Conservation (phyloP, 345 rosid genomes). For the Passiflora organensis region DNA sequence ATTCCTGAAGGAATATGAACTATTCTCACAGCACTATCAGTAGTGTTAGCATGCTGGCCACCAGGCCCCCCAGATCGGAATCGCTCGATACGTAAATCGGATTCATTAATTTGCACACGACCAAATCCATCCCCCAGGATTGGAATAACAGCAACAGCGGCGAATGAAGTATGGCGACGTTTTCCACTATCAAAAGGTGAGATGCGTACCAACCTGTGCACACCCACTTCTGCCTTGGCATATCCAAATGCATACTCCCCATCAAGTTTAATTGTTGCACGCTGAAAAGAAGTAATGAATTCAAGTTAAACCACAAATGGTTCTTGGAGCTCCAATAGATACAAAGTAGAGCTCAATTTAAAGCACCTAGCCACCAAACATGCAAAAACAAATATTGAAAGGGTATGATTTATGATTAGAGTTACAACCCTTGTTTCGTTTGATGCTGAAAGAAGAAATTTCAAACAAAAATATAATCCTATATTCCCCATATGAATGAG, state of each 20-base stretch:
- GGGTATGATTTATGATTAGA: too few species aligned
- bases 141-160: conserved; percentile 98
- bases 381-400: conserved; percentile 1
- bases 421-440: background rate
- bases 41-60: conserved; percentile 86
- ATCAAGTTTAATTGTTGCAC: conserved; percentile 90
- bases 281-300: conserved; percentile 37
- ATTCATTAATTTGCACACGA: conserved; percentile 76
- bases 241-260: conserved; percentile 94
- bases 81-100: conserved; percentile 84
- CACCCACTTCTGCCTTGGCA: conserved; percentile 96
- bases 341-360: too few species aligned
- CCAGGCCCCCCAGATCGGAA: conserved; percentile 92
- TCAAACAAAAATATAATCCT: background rate
- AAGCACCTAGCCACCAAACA: background rate
- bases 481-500: conserved; percentile 1
- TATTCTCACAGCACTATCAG: conserved; percentile 94
- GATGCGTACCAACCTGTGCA: conserved; percentile 90
- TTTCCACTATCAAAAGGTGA: conserved; percentile 90
- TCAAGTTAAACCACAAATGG: too few species aligned
- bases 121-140: conserved; percentile 70
- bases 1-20: conserved; percentile 87
- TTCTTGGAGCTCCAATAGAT: too few species aligned
- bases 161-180: conserved; percentile 91
- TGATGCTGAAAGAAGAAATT: background rate